Evolutionary conservation across 176 grass and related monocot genomes (phyloP).

Genomic region (Elaeis guineensis): DNA sequence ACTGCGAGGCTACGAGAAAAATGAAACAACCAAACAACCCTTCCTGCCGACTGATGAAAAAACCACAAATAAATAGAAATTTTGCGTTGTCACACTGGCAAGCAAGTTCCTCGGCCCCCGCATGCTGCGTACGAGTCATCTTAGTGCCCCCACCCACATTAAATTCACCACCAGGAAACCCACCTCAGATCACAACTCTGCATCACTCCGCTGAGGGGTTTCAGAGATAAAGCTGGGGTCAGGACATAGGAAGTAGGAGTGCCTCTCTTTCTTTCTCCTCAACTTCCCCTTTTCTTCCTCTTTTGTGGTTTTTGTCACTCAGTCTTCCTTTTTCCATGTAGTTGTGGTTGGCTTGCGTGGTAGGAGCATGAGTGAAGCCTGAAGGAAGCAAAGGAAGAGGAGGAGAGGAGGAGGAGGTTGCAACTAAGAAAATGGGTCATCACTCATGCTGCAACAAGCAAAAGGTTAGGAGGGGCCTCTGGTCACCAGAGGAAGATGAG

Average conservation of each 20-base stretch:
- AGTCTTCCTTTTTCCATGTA: neutral
- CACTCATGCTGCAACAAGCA: constrained; percentile 99
- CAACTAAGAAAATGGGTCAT: constrained; percentile 52
- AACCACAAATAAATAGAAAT: too few species aligned
- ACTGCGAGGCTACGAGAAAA: neutral
- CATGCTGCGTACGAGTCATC: constrained; percentile 16
- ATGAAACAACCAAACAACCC: constrained; percentile 22
- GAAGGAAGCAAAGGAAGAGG: neutral
- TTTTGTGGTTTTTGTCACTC: too few species aligned
- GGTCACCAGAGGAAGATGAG: constrained; percentile 98
- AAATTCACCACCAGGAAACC: constrained; percentile 22
- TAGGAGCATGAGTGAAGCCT: neutral
- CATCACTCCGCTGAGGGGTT: neutral
- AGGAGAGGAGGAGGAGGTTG: constrained; percentile 8
- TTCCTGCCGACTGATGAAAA: constrained; percentile 3
- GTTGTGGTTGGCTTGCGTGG: neutral
- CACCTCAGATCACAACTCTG: constrained; percentile 18
- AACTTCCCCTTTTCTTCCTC: neutral
- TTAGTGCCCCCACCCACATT: constrained; percentile 17
- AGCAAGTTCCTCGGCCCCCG: too few species aligned
- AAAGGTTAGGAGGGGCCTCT: constrained; percentile 93
- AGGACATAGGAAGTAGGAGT: neutral
- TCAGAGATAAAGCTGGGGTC: neutral
- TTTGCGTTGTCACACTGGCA: too few species aligned
- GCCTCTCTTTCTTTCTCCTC: neutral